These are phyloP conservation scores for Pholiota molesta DNA, from an alignment of 768 basidiomycete species.

Conservation along the genomic window DNA sequence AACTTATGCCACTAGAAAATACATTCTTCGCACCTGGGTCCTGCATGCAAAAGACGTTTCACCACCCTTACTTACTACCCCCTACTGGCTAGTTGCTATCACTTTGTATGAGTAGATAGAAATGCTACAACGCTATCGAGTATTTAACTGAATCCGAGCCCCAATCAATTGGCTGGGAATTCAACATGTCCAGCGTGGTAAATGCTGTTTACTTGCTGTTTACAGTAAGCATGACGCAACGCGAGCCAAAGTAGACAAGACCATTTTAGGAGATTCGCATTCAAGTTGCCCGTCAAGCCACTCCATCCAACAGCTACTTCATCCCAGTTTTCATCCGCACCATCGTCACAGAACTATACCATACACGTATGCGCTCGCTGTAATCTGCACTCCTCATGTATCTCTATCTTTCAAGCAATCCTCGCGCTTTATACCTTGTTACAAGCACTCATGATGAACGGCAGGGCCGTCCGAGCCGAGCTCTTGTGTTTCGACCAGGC, in stretches of 20 bases:
- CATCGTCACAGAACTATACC: neutral
- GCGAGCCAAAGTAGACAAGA: neutral
- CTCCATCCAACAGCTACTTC: neutral
- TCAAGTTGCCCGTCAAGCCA: neutral
- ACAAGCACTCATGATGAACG: constrained; percentile 70
- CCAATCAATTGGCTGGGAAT: no score
- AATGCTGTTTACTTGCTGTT: neutral
- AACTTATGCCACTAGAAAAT: neutral
- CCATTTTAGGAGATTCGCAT: neutral
- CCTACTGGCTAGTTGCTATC: neutral
- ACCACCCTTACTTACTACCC: neutral
- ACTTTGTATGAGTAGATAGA: neutral
- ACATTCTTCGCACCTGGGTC: neutral
- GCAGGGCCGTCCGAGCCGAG: constrained; percentile 59
- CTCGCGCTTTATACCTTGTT: constrained; percentile 73
- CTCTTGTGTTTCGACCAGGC: constrained; percentile 74
- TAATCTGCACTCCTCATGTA: constrained; percentile 51
- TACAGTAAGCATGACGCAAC: neutral
- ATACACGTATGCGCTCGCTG: neutral
- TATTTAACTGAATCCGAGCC: no score
- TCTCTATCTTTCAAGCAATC: constrained; percentile 69
- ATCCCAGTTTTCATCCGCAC: neutral
- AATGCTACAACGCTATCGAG: neutral
- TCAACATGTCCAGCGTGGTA: neutral
- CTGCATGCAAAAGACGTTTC: neutral